These are phyloP conservation scores for Guadua angustifolia DNA, from an alignment of 176 grass and related monocot genomes.

Conservation along the genomic window DNA sequence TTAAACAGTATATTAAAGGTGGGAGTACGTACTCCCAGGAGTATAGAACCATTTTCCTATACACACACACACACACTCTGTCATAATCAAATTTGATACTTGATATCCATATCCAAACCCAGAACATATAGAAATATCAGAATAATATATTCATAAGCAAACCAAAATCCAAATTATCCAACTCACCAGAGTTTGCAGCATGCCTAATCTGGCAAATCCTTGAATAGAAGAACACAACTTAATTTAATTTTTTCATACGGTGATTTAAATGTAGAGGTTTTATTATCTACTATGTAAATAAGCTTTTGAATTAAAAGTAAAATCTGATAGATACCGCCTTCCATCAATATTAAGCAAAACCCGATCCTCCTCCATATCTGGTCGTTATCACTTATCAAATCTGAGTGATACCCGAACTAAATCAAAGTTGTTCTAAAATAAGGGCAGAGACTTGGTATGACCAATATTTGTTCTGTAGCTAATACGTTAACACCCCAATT, in stretches of 20 bases:
- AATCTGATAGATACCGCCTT: slow-evolving; percentile 12
- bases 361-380: neutral
- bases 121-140: neutral
- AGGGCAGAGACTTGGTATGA: neutral
- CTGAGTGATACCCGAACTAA: slow-evolving; percentile 1
- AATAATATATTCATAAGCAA: slow-evolving; percentile 12
- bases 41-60: too few species aligned
- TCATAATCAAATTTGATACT: slow-evolving; percentile 28
- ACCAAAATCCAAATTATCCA: slow-evolving; percentile 5
- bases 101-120: slow-evolving; percentile 28
- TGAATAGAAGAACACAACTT: slow-evolving; percentile 19
- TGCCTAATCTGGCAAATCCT: slow-evolving; percentile 14
- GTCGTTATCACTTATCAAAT: slow-evolving; percentile 28
- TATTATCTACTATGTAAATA: slow-evolving; percentile 1
- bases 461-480: slow-evolving; percentile 14
- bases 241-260: slow-evolving; percentile 18
- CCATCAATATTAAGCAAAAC: neutral
- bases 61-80: too few species aligned
- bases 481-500: slow-evolving; percentile 10
- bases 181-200: slow-evolving; percentile 9
- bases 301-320: slow-evolving; percentile 11
- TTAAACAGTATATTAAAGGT: too few species aligned
- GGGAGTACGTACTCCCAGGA: too few species aligned
- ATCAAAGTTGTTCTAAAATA: slow-evolving; percentile 23
- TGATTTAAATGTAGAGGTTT: neutral